Percentiles rank a stretch among this genome's conserved stretches.
These are phyloP conservation scores for Butyriboletus loyo DNA, from an alignment of 768 basidiomycete species.

Conservation along the genomic window DNA sequence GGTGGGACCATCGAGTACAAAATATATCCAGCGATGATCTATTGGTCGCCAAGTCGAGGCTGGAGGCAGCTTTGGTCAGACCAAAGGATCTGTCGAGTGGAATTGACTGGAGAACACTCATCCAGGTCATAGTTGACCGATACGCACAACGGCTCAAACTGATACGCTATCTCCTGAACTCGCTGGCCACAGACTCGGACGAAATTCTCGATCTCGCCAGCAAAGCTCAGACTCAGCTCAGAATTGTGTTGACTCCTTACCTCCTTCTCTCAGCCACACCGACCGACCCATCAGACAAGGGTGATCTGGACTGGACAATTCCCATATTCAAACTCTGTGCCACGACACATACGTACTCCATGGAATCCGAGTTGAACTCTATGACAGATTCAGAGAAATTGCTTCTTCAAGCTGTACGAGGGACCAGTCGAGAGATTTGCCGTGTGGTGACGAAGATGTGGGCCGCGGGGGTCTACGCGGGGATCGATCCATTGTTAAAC, in stretches of 20 bases:
- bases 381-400: background rate
- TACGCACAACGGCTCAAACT: conserved; percentile 31
- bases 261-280: conserved; percentile 17
- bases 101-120: conserved; percentile 34
- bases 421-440: conserved; percentile 44
- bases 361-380: conserved; percentile 1
- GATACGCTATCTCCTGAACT: conserved; percentile 20
- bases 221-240: conserved; percentile 19
- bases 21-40: conserved; percentile 27
- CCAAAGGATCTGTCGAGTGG: conserved; percentile 22
- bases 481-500: too few relatives aligned
- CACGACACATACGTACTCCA: conserved; percentile 22
- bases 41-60: background rate
- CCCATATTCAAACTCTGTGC: conserved; percentile 32
- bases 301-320: conserved; percentile 24
- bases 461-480: too few relatives aligned
- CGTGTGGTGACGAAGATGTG: conserved; percentile 41
- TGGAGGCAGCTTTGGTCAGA: conserved; percentile 8
- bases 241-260: conserved; percentile 31
- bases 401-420: conserved; percentile 28
- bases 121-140: conserved; percentile 30
- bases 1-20: conserved; percentile 30
- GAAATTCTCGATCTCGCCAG: conserved; percentile 5
- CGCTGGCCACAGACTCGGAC: background rate
- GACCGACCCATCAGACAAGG: background rate